Percentiles rank a stretch among this genome's conserved stretches.
phyloP scores from a whole-genome alignment of 2,329 filamentous ascomycete genomes.

The Metarhizium album region DNA sequence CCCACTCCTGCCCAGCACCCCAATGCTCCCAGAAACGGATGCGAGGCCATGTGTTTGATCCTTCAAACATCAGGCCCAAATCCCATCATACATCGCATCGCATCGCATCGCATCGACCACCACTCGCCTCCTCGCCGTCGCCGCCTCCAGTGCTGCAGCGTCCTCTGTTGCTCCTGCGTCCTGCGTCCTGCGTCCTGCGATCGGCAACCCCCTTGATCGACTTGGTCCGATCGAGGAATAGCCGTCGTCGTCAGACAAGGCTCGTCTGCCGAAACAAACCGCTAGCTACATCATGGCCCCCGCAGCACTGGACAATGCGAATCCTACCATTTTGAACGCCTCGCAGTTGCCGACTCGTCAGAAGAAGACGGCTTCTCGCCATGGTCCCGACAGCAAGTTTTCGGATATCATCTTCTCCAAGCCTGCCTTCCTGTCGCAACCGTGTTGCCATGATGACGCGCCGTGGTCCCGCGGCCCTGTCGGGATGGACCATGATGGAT shows the following conservation, averaged over 20 bases:
- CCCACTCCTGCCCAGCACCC: too few relatives aligned
- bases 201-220: too few relatives aligned
- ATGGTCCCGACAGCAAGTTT: constrained; percentile 36
- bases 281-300: constrained; percentile 10
- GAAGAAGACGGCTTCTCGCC: constrained; percentile 35
- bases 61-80: too few relatives aligned
- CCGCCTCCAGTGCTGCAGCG: too few relatives aligned
- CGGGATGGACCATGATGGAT: constrained; percentile 37
- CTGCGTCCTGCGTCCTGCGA: background rate
- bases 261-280: background rate
- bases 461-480: constrained; percentile 24
- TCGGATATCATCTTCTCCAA: constrained; percentile 35
- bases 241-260: too few relatives aligned
- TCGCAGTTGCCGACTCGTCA: constrained; percentile 79
- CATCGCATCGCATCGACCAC: too few relatives aligned
- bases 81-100: too few relatives aligned
- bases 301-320: constrained; percentile 58
- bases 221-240: too few relatives aligned
- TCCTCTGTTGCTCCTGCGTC: too few relatives aligned
- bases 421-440: constrained; percentile 31
- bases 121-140: too few relatives aligned
- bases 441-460: constrained; percentile 27
- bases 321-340: constrained; percentile 82
- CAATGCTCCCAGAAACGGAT: too few relatives aligned
- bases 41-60: too few relatives aligned